These are phyloP conservation scores for Salvia rosmarinus DNA, from an alignment of 257 asterid species.

Conservation along the genomic window DNA sequence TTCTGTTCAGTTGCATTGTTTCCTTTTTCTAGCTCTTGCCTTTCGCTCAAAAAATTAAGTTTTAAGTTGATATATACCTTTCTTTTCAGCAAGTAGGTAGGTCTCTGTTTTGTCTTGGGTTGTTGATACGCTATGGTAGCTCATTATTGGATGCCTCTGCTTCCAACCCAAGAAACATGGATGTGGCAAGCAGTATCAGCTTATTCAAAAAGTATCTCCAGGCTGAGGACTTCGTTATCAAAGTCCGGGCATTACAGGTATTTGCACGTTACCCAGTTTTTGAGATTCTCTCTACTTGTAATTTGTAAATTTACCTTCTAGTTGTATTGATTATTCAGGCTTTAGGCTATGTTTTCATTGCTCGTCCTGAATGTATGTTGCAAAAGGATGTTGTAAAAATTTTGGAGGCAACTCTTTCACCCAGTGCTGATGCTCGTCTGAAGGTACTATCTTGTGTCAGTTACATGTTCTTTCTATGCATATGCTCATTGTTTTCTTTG, in stretches of 20 bases:
- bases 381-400: constrained; percentile 79
- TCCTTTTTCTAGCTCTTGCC: not conserved
- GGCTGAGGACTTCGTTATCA: constrained; percentile 83
- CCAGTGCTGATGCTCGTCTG: constrained; percentile 63
- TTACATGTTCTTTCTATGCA: constrained; percentile 28
- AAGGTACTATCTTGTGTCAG: constrained; percentile 61
- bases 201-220: constrained; percentile 85
- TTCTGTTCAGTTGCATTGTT: constrained; percentile 21
- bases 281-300: constrained; percentile 7
- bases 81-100: constrained; percentile 90
- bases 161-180: constrained; percentile 60
- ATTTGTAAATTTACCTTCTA: constrained; percentile 28
- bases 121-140: constrained; percentile 92
- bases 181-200: constrained; percentile 64
- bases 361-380: constrained; percentile 89
- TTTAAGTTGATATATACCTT: not conserved
- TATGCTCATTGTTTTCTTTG: constrained; percentile 39
- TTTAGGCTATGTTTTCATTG: constrained; percentile 87
- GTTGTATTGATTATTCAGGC: constrained; percentile 61
- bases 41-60: constrained; percentile 14
- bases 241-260: constrained; percentile 93
- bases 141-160: constrained; percentile 56
- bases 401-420: constrained; percentile 71
- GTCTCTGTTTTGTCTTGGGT: constrained; percentile 96
- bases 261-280: constrained; percentile 25